These are phyloP conservation scores for Violaceomyces palustris DNA, from an alignment of 1,284 basidiomycete genomes.

Conservation along the genomic window DNA sequence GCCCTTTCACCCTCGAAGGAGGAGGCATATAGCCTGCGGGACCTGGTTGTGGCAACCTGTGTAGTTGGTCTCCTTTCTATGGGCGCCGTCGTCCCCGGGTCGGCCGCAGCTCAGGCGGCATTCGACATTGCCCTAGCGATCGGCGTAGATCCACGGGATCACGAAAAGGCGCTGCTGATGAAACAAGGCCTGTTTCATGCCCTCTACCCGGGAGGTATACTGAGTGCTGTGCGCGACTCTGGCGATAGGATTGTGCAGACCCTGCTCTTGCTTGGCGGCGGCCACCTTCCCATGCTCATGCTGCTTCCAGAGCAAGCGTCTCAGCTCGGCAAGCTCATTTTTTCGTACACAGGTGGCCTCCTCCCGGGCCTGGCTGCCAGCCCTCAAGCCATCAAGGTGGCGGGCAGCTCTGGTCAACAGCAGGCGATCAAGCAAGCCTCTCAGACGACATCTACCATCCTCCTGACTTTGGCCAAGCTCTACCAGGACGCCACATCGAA, in stretches of 20 bases:
- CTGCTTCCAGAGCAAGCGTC: conserved; percentile 38
- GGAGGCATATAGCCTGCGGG: conserved; percentile 27
- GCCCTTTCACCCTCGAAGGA: conserved; percentile 29
- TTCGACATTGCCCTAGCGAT: conserved; percentile 31
- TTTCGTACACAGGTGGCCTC: conserved; percentile 28
- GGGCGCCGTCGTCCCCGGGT: conserved; percentile 36
- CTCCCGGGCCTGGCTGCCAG: conserved; percentile 28
- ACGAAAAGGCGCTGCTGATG: conserved; percentile 20
- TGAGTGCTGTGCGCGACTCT: conserved; percentile 35
- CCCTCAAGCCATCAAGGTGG: too few relatives aligned
- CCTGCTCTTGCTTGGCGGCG: conserved; percentile 37
- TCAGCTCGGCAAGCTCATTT: conserved; percentile 30
- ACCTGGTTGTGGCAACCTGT: conserved; percentile 43
- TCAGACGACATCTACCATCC: conserved; percentile 59
- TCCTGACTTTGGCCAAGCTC: conserved; percentile 61
- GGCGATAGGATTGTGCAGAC: conserved; percentile 31
- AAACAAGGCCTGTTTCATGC: conserved; percentile 27
- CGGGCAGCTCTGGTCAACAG: conserved; percentile 2
- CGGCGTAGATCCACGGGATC: conserved; percentile 31
- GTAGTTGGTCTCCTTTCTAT: conserved; percentile 41
- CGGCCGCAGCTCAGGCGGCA: conserved; percentile 20
- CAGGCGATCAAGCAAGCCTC: conserved; percentile 47
- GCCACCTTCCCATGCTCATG: conserved; percentile 40
- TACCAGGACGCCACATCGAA: conserved; percentile 57
- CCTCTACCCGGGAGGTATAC: conserved; percentile 38